These are phyloP conservation scores for Gentiana straminea DNA, from an alignment of 257 asterid species.

Conservation along the genomic window DNA sequence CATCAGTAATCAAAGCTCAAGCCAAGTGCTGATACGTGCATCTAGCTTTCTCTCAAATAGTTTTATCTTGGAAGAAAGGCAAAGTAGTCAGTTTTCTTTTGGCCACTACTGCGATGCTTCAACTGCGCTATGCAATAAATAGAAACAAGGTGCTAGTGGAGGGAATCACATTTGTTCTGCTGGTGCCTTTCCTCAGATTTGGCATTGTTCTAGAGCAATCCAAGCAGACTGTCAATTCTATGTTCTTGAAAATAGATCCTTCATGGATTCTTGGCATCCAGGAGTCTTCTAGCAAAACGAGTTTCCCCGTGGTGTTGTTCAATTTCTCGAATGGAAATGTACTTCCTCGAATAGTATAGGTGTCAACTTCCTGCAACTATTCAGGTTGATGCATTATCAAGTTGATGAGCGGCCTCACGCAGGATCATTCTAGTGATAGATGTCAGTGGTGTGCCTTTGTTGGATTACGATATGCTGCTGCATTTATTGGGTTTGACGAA, in stretches of 20 bases:
- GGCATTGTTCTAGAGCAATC: conserved; percentile 59
- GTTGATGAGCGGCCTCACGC: conserved; percentile 28
- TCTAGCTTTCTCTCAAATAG: conserved; percentile 90
- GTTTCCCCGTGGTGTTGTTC: conserved; percentile 7
- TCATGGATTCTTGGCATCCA: conserved; percentile 46
- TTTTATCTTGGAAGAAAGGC: conserved; percentile 91
- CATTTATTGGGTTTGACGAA: conserved; percentile 96
- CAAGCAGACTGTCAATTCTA: conserved; percentile 40
- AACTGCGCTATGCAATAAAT: conserved; percentile 46
- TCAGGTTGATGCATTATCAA: conserved; percentile 50
- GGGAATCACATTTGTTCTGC: conserved; percentile 52
- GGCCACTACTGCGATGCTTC: conserved; percentile 80
- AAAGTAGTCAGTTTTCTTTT: conserved; percentile 79
- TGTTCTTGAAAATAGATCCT: conserved; percentile 35
- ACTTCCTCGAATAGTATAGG: conserved; percentile 67
- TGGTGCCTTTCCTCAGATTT: conserved; percentile 69
- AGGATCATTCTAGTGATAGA: conserved; percentile 17
- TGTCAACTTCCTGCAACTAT: conserved; percentile 58
- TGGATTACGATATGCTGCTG: conserved; percentile 94
- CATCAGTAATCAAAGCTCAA: too few species aligned
- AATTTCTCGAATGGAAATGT: conserved; percentile 31
- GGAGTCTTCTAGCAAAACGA: conserved; percentile 25
- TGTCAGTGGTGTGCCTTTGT: conserved; percentile 48
- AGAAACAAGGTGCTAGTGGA: conserved; percentile 57
- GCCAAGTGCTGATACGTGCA: conserved; percentile 58